phyloP scores from a whole-genome alignment of 345 rosid genomes.

The Carallia pectinifolia region DNA sequence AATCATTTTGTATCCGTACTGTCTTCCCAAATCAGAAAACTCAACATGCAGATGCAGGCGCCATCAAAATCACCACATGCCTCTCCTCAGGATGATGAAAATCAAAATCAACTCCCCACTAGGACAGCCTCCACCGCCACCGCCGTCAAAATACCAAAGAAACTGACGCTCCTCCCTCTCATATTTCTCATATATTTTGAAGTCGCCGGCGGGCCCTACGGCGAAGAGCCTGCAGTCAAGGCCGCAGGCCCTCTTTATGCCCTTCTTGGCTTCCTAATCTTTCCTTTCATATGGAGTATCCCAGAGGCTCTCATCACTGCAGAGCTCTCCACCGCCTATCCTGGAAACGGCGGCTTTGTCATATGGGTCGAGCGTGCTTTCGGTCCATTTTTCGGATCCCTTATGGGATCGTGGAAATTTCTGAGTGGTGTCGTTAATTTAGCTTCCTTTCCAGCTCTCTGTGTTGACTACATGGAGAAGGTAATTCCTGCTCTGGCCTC shows the following conservation, averaged over 20 bases:
- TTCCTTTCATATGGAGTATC: constrained; percentile 85
- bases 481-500: constrained; percentile 38
- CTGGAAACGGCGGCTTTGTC: constrained; percentile 87
- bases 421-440: constrained; percentile 75
- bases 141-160: constrained; percentile 28
- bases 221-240: constrained; percentile 72
- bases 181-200: constrained; percentile 85
- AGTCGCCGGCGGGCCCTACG: constrained; percentile 86
- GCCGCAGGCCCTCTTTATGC: constrained; percentile 83
- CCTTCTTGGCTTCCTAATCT: constrained; percentile 62
- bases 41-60: not conserved
- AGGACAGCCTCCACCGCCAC: constrained; percentile 13
- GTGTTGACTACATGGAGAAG: constrained; percentile 60
- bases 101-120: constrained; percentile 11
- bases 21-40: not conserved
- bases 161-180: constrained; percentile 69
- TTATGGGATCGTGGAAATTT: constrained; percentile 84
- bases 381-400: constrained; percentile 66
- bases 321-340: constrained; percentile 81
- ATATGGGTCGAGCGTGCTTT: constrained; percentile 80
- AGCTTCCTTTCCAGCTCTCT: constrained; percentile 73
- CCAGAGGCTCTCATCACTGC: constrained; percentile 91
- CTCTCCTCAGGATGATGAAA: not conserved
- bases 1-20: not conserved
- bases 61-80: not conserved